Evolutionary conservation across 352 stramenopile genomes (phyloP).

Genomic region (Phytophthora palmivora): DNA sequence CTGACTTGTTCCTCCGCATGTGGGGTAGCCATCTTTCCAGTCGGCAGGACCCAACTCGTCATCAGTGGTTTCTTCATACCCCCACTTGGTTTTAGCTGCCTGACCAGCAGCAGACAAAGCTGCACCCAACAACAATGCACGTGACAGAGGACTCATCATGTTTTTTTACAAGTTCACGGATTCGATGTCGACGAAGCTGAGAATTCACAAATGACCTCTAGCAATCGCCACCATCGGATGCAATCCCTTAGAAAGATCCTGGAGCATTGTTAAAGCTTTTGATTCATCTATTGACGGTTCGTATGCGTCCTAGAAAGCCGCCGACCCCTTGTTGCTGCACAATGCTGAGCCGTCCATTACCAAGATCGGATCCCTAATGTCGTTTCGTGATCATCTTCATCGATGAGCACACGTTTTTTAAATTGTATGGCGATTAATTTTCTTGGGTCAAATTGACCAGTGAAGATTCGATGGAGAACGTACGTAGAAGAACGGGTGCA

Average conservation of each 20-base stretch:
- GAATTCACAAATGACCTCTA: conserved; percentile 11
- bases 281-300: conserved; percentile 20
- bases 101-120: conserved; percentile 24
- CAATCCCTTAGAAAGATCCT: conserved; percentile 10
- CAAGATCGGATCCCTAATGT: conserved; percentile 30
- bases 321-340: conserved; percentile 2
- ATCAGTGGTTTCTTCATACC: conserved; percentile 50
- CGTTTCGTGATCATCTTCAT: too few relatives aligned
- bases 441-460: too few relatives aligned
- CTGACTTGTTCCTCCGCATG: conserved; percentile 53
- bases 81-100: conserved; percentile 44
- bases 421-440: too few relatives aligned
- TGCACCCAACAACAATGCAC: conserved; percentile 31
- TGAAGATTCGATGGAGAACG: too few relatives aligned
- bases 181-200: conserved; percentile 4
- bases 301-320: conserved; percentile 14
- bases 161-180: conserved; percentile 2
- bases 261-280: not conserved
- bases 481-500: too few relatives aligned
- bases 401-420: too few relatives aligned
- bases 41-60: conserved; percentile 46
- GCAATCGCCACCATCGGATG: not conserved
- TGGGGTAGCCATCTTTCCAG: conserved; percentile 47
- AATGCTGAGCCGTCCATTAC: conserved; percentile 28
- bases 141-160: conserved; percentile 26